These are phyloP conservation scores for Tolypocladium ovalisporum DNA, from an alignment of 2,329 filamentous ascomycete species.

Conservation along the genomic window DNA sequence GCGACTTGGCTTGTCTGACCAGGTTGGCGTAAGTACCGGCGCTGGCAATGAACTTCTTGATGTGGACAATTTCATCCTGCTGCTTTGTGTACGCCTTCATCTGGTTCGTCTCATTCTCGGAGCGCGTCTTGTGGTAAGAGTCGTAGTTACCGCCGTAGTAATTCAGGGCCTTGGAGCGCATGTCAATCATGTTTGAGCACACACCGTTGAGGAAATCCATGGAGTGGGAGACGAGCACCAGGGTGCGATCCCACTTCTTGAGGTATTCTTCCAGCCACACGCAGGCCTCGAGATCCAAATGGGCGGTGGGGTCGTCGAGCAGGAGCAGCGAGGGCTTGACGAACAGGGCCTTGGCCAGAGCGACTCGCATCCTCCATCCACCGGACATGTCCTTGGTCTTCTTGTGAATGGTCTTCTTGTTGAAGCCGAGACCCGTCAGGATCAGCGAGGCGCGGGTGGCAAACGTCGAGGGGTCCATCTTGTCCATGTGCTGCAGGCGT, in stretches of 20 bases:
- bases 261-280: constrained; percentile 99
- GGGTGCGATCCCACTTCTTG: constrained; percentile 98
- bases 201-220: constrained; percentile 99
- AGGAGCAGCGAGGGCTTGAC: constrained; percentile 93
- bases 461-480: constrained; percentile 97
- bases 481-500: constrained; percentile 75
- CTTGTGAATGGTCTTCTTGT: constrained; percentile 96
- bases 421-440: constrained; percentile 96
- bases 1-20: constrained; percentile 96
- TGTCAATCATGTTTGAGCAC: constrained; percentile 97
- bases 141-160: constrained; percentile 99
- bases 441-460: constrained; percentile 91
- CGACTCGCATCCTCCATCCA: constrained; percentile 99
- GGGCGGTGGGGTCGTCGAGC: constrained; percentile 95
- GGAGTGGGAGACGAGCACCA: constrained; percentile 93
- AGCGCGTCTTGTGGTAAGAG: constrained; percentile 87
- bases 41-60: constrained; percentile 99
- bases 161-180: constrained; percentile 76
- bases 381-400: constrained; percentile 99
- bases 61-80: constrained; percentile 97
- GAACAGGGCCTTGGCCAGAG: constrained; percentile 93
- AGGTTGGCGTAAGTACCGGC: constrained; percentile 99
- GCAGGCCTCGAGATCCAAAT: constrained; percentile 98
- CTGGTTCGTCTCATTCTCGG: constrained; percentile 94
- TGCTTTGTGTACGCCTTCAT: constrained; percentile 99